Conservation (phyloP, 495 filamentous ascomycete species). For the Filosporella fistucella region DNA sequence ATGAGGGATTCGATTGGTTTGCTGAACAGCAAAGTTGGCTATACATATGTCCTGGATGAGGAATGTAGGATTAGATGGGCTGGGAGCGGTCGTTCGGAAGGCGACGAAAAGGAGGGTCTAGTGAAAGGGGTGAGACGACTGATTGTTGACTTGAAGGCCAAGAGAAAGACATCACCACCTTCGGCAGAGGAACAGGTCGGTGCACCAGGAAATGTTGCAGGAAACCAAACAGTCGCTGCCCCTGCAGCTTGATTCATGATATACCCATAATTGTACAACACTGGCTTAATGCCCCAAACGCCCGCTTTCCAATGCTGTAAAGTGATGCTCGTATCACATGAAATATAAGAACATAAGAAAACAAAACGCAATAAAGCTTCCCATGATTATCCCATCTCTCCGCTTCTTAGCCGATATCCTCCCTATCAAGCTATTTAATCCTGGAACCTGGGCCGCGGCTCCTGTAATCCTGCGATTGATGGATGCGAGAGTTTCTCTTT, state of each 20-base stretch:
- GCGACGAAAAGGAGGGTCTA: constrained; percentile 65
- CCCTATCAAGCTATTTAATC: constrained; percentile 87
- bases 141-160: constrained; percentile 48
- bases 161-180: constrained; percentile 1
- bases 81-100: constrained; percentile 71
- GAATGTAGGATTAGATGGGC: constrained; percentile 93
- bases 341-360: constrained; percentile 85
- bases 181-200: constrained; percentile 1
- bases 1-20: constrained; percentile 76
- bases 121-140: constrained; percentile 65
- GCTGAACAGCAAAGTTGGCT: constrained; percentile 85
- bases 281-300: constrained; percentile 18
- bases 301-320: constrained; percentile 18
- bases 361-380: constrained; percentile 83
- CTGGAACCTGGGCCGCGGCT: constrained; percentile 85
- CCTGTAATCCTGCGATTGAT: constrained; percentile 86
- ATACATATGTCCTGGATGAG: constrained; percentile 87
- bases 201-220: neutral
- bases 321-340: constrained; percentile 38
- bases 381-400: constrained; percentile 91
- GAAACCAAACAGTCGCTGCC: constrained; percentile 8
- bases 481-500: constrained; percentile 78
- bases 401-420: constrained; percentile 94
- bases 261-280: constrained; percentile 27
- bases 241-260: constrained; percentile 13